Evolutionary conservation across 495 filamentous ascomycete genomes (phyloP), one percentile per base, ranked within the genome.

Genomic region (Articulospora tetracladia): DNA sequence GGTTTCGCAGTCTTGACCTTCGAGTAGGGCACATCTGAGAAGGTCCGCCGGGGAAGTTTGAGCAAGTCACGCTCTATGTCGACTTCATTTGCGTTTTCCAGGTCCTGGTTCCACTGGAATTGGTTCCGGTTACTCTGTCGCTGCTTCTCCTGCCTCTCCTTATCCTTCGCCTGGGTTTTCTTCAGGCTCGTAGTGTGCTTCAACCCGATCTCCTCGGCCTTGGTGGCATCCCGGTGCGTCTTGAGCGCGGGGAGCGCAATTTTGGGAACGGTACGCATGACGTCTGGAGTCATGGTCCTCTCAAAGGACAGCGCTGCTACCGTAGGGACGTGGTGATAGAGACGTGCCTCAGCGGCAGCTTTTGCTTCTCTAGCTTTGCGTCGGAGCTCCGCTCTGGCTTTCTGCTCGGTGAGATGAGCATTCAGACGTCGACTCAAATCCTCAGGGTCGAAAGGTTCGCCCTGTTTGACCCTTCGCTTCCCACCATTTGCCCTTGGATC

Each of bases 271-370:
- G 69, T 60, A 26, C 69, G 70, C 70, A 76, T 76, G 32, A 63
- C 36, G 22, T 72, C 69, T 7, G 69, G 67, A 0, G 78, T 80
- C 11, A 77, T 72, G 4, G 79, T 82, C 19, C 75, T 65, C 22
- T 73, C 68, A 59, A 82, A 83, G 50, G 79, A 73, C 7, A 72
- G 62, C 7, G 80, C 79, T 4, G 79, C 79, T 41, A 77, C 69
- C 19, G 69, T 70, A 27, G 79, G 78, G 11, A 79, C 66, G 55
- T 81, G 71, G 51, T 67, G 70, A 54, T 67, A 62, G 34, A 36
- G 53, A 27, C 27, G 17, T 20, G 53, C 32, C 36, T 26, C 49
- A 23, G 48, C 22, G 15, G 36, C 28, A 27, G 48, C 59, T 55
- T 61, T 61, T 55, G 58, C 60, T 4, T 64, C 69, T 53, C 62